Evolutionary conservation across 2,329 filamentous ascomycete genomes (phyloP).

Genomic region (Botryosphaeria dothidea): DNA sequence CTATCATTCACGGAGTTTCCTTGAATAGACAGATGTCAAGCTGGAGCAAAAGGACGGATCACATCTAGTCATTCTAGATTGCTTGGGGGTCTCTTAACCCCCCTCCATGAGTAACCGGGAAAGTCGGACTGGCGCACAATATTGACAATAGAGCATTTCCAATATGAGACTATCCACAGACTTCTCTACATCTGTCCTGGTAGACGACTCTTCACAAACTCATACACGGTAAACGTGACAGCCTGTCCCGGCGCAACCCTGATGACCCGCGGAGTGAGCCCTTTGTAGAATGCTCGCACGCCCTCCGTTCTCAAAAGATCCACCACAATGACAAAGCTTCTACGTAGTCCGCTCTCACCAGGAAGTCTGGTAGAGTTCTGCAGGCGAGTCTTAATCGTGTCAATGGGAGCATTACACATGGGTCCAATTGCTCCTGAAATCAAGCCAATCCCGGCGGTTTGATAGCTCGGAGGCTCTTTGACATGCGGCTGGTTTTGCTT

Average conservation of each 20-base stretch:
- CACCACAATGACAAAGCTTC: neutral
- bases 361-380: neutral
- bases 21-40: too few relatives aligned
- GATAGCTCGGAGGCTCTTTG: neutral
- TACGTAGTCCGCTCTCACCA: neutral
- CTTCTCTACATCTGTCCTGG: too few relatives aligned
- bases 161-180: too few relatives aligned
- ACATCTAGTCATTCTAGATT: too few relatives aligned
- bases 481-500: neutral
- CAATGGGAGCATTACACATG: slow-evolving; percentile 4
- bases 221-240: slow-evolving; percentile 4
- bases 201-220: neutral
- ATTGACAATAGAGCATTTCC: too few relatives aligned
- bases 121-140: too few relatives aligned
- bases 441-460: neutral
- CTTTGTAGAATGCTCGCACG: neutral
- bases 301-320: neutral
- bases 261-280: neutral
- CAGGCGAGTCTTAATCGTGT: slow-evolving; percentile 5
- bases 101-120: too few relatives aligned
- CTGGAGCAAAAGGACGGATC: too few relatives aligned
- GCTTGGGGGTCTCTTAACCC: too few relatives aligned
- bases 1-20: too few relatives aligned
- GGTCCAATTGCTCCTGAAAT: neutral
- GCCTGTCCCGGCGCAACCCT: neutral